These are phyloP conservation scores for Eucalyptus polybractea DNA, from an alignment of 345 rosid species.

Conservation along the genomic window DNA sequence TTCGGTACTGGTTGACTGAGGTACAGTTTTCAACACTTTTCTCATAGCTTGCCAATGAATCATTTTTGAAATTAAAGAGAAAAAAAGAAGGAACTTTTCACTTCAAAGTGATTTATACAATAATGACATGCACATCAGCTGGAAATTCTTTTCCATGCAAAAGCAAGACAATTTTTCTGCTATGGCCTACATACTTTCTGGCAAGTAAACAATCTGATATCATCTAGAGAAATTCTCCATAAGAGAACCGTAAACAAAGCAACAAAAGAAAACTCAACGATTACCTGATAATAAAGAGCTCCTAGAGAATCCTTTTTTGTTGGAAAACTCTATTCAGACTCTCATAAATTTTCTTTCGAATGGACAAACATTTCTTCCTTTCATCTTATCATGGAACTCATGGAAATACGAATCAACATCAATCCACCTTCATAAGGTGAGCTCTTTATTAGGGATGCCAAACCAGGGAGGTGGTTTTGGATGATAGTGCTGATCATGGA, in stretches of 20 bases:
- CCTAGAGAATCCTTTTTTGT: background rate
- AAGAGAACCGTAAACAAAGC: background rate
- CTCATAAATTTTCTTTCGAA: background rate
- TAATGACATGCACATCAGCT: background rate
- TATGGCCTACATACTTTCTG: background rate
- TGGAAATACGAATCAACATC: background rate
- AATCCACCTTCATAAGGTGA: background rate
- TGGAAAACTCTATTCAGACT: background rate
- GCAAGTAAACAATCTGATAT: background rate
- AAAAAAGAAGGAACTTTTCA: background rate
- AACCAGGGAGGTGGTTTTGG: background rate
- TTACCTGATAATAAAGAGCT: background rate
- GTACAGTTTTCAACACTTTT: constrained; percentile 7
- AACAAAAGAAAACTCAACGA: background rate
- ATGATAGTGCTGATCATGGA: background rate
- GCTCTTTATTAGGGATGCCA: background rate
- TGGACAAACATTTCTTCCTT: background rate
- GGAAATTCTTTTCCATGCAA: background rate
- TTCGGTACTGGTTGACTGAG: background rate
- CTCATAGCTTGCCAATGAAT: background rate
- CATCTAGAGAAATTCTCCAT: background rate
- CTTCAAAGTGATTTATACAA: background rate
- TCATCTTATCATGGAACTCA: background rate
- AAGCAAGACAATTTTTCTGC: background rate
- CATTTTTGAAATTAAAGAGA: background rate